A percentile compares a stretch with the other conserved stretches of the same genome.
phyloP scores from a whole-genome alignment of 23 red algal genomes.

The Chondrus crispus region DNA sequence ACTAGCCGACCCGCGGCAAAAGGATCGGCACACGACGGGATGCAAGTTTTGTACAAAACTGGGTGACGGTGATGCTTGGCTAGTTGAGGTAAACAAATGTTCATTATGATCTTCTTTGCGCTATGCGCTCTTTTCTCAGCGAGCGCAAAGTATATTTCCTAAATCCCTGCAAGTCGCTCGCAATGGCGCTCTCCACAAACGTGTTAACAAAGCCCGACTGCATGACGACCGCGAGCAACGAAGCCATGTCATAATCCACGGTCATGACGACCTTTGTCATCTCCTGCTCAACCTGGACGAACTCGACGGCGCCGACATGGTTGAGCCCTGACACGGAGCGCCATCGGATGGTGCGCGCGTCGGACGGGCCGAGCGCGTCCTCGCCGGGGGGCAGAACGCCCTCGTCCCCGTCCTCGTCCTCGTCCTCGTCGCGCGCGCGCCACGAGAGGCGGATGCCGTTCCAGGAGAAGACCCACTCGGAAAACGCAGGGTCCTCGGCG shows the following conservation, averaged over 20 bases:
- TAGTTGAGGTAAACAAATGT: background rate
- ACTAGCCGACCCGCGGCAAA: too few species aligned
- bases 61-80: too few species aligned
- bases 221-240: conserved; percentile 48
- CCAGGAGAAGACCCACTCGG: conserved; percentile 63
- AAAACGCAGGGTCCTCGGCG: conserved; percentile 36
- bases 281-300: background rate
- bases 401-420: too few species aligned
- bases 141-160: conserved; percentile 26
- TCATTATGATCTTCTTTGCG: background rate
- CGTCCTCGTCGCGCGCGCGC: conserved; percentile 54
- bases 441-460: conserved; percentile 56
- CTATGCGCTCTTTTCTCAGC: background rate
- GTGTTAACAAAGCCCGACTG: conserved; percentile 21
- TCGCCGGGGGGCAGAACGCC: too few species aligned
- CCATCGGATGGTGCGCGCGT: conserved; percentile 42
- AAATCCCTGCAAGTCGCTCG: conserved; percentile 42
- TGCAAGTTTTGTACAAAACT: too few species aligned
- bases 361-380: too few species aligned
- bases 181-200: conserved; percentile 57
- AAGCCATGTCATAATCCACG: conserved; percentile 53
- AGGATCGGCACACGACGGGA: too few species aligned
- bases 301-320: conserved; percentile 47
- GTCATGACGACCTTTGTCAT: conserved; percentile 45
- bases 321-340: conserved; percentile 26